These are phyloP conservation scores for Aquilaria malaccensis DNA, from an alignment of 345 rosid species.

Conservation along the genomic window DNA sequence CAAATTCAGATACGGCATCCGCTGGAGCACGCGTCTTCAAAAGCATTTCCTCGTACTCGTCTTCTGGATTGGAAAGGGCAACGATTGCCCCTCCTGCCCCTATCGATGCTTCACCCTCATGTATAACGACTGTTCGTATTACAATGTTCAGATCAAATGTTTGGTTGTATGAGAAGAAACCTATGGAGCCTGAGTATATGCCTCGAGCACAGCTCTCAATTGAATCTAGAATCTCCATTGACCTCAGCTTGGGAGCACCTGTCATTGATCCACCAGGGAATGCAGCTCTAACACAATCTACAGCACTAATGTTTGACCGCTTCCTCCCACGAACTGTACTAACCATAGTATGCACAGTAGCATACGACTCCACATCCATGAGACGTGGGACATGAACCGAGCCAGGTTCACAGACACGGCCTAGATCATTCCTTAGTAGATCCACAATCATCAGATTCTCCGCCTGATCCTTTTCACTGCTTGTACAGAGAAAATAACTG, in stretches of 20 bases:
- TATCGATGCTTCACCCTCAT: conserved; percentile 77
- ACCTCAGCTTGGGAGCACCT: conserved; percentile 93
- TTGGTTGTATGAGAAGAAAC: conserved; percentile 77
- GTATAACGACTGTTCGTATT: conserved; percentile 79
- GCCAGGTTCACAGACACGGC: conserved; percentile 84
- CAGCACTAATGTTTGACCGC: conserved; percentile 46
- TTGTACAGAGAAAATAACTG: not conserved
- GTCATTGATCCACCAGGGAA: conserved; percentile 99
- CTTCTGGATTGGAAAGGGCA: conserved; percentile 75
- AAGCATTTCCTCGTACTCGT: conserved; percentile 88
- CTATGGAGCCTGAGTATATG: conserved; percentile 88
- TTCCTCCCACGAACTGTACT: conserved; percentile 75
- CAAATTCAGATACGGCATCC: conserved; percentile 57
- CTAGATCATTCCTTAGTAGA: conserved; percentile 91
- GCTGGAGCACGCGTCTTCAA: conserved; percentile 75
- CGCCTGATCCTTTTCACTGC: conserved; percentile 96
- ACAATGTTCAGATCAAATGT: conserved; percentile 90
- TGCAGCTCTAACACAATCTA: conserved; percentile 76
- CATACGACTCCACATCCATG: conserved; percentile 94
- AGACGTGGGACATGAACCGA: conserved; percentile 91
- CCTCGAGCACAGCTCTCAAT: conserved; percentile 78
- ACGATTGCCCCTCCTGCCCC: conserved; percentile 95
- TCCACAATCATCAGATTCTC: conserved; percentile 98
- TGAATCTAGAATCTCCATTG: conserved; percentile 81
- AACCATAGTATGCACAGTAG: conserved; percentile 97